Percentiles rank a stretch among this genome's conserved stretches.
Evolutionary conservation across 768 basidiomycete genomes (phyloP).

Genomic region (Kockovaella imperatae): DNA sequence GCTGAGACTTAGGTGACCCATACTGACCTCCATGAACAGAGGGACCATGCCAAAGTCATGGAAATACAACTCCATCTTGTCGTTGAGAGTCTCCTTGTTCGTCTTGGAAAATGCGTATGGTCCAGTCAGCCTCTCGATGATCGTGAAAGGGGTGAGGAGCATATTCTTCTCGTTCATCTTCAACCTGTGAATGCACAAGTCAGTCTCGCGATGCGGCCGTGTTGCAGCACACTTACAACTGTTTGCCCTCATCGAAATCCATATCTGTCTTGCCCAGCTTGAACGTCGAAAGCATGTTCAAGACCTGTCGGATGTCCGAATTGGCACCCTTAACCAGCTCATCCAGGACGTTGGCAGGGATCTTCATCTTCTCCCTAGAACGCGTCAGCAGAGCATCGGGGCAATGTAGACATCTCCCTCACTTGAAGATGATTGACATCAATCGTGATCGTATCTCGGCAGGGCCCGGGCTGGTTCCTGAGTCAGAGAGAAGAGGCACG

Average conservation of each 20-base stretch:
- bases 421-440: constrained; percentile 84
- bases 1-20: constrained; percentile 5
- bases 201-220: neutral
- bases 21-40: constrained; percentile 88
- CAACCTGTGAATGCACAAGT: constrained; percentile 51
- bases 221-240: constrained; percentile 56
- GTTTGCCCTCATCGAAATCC: constrained; percentile 85
- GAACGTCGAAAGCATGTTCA: constrained; percentile 98
- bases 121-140: constrained; percentile 79
- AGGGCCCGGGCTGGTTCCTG: constrained; percentile 63
- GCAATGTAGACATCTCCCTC: constrained; percentile 26
- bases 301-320: constrained; percentile 86
- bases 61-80: constrained; percentile 95
- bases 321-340: constrained; percentile 81
- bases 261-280: constrained; percentile 67
- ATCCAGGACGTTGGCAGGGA: constrained; percentile 85
- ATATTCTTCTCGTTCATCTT: constrained; percentile 88
- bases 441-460: constrained; percentile 73
- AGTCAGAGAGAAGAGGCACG: no score
- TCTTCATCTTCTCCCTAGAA: constrained; percentile 77
- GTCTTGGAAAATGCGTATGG: constrained; percentile 84
- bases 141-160: constrained; percentile 83
- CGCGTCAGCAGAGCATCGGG: neutral
- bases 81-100: constrained; percentile 67
- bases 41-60: constrained; percentile 92